These are phyloP conservation scores for Aspergillus terreus DNA, from an alignment of 2,329 filamentous ascomycete genomes.

Conservation along the genomic window DNA sequence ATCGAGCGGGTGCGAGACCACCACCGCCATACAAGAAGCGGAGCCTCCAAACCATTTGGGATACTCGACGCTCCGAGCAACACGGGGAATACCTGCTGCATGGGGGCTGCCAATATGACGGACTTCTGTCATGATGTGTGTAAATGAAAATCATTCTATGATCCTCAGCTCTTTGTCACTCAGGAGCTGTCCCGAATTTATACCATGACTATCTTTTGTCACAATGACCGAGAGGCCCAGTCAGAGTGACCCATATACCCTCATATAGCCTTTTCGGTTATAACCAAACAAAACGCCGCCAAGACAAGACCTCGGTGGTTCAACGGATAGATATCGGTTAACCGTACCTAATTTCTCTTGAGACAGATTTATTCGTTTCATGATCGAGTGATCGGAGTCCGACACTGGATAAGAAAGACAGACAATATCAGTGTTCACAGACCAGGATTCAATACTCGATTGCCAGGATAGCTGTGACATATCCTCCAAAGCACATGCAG, in stretches of 20 bases:
- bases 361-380: too few relatives aligned
- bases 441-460: too few relatives aligned
- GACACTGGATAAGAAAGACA: too few relatives aligned
- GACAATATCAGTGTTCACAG: too few relatives aligned
- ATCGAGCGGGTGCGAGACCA: conserved; percentile 24
- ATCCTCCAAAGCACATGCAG: too few relatives aligned
- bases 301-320: too few relatives aligned
- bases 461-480: too few relatives aligned
- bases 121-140: neutral
- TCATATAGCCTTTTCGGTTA: neutral
- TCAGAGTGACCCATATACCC: neutral
- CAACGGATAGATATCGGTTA: too few relatives aligned
- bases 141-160: neutral
- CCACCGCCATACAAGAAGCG: conserved; percentile 27
- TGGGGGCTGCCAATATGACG: neutral
- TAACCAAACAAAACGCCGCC: neutral
- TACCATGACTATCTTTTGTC: neutral
- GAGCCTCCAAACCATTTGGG: conserved; percentile 16
- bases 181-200: neutral
- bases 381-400: too few relatives aligned
- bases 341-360: too few relatives aligned
- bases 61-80: conserved; percentile 3
- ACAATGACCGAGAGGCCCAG: neutral
- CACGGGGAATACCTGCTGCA: neutral
- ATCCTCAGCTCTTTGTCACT: neutral